Evolutionary conservation across 1,139 yeast species (phyloP).

Genomic region (Arxiozyma bovina): DNA sequence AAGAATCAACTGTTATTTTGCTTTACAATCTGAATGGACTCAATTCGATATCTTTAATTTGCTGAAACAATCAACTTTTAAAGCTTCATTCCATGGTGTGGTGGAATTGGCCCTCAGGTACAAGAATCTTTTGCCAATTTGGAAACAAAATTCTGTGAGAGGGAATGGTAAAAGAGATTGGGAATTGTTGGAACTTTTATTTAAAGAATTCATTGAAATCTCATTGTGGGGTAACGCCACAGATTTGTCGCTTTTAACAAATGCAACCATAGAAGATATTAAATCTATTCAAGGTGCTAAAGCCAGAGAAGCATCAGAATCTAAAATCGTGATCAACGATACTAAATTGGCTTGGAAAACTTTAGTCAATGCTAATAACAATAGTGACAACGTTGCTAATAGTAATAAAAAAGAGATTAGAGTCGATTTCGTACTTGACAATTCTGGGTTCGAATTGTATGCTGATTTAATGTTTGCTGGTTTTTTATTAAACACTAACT

Average conservation of each 20-base stretch:
- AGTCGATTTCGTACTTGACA: slow-evolving; percentile 83
- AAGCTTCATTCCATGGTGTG: slow-evolving; percentile 69
- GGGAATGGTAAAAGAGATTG: slow-evolving; percentile 29
- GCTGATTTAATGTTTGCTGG: slow-evolving; percentile 74
- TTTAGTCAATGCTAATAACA: slow-evolving; percentile 23
- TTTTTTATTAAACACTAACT: slow-evolving; percentile 62
- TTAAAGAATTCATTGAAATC: slow-evolving; percentile 74
- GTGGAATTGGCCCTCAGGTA: slow-evolving; percentile 73
- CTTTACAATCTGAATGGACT: slow-evolving; percentile 35
- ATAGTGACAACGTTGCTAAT: slow-evolving; percentile 14
- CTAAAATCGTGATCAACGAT: slow-evolving; percentile 75
- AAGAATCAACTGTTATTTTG: slow-evolving; percentile 43
- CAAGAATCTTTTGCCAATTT: slow-evolving; percentile 35
- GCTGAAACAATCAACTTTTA: slow-evolving; percentile 66
- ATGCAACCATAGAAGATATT: slow-evolving; percentile 77
- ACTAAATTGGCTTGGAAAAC: slow-evolving; percentile 57
- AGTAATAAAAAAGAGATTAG: slow-evolving; percentile 33
- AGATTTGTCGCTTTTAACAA: slow-evolving; percentile 80
- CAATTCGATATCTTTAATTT: slow-evolving; percentile 55
- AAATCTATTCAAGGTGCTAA: slow-evolving; percentile 86
- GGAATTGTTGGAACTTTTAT: slow-evolving; percentile 47
- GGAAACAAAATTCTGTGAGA: slow-evolving; percentile 2
- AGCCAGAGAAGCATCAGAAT: slow-evolving; percentile 73
- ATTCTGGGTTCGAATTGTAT: slow-evolving; percentile 89
- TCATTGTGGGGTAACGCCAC: slow-evolving; percentile 98